These are phyloP conservation scores for Curvularia verruculosa DNA, from an alignment of 2,329 filamentous ascomycete genomes.

Conservation along the genomic window DNA sequence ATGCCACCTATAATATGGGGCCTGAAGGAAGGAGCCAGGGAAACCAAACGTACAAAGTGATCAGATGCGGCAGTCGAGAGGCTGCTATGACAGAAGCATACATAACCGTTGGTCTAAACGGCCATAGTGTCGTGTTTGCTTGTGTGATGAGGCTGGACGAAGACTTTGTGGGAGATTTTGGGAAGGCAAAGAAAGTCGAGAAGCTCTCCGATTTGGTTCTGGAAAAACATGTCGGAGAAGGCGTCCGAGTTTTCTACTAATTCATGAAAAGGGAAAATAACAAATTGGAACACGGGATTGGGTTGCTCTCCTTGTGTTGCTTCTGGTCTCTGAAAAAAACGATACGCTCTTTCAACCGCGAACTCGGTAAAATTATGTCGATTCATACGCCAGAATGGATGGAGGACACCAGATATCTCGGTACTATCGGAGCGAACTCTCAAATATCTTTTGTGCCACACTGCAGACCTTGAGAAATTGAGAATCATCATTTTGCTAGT, in stretches of 20 bases:
- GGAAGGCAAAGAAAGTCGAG: conserved; percentile 27
- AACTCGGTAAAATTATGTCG: background rate
- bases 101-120: conserved; percentile 36
- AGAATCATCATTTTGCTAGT: background rate
- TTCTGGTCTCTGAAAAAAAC: background rate
- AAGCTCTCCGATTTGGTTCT: conserved; percentile 37
- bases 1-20: conserved; percentile 23
- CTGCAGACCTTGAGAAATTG: background rate
- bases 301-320: background rate
- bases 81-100: conserved; percentile 39
- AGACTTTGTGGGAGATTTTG: conserved; percentile 25
- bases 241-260: conserved; percentile 42
- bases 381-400: background rate
- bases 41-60: conserved; percentile 37
- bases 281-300: background rate
- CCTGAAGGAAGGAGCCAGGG: conserved; percentile 23
- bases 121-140: conserved; percentile 42
- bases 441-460: background rate
- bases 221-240: conserved; percentile 21
- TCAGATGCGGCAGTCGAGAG: conserved; percentile 43
- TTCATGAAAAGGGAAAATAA: background rate
- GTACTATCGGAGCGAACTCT: background rate
- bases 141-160: conserved; percentile 39
- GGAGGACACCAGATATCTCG: background rate
- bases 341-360: background rate